phyloP scores from a whole-genome alignment of 257 asterid species.

The Przewalskia tangutica region DNA sequence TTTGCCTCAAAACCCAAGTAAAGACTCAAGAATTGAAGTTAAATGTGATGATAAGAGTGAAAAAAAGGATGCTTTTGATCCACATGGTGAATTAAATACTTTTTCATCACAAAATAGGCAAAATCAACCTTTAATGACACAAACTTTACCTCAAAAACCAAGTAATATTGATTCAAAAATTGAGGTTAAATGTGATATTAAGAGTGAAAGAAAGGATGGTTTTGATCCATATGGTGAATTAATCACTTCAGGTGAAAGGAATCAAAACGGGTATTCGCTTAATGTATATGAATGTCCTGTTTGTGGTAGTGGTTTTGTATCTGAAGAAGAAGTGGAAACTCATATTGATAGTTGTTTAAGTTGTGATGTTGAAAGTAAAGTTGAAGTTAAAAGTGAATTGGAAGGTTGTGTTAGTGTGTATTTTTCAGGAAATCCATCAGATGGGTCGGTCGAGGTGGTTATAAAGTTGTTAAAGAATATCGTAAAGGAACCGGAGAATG shows the following conservation, averaged over 20 bases:
- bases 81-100: constrained; percentile 39
- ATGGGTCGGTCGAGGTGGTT: constrained; percentile 57
- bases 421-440: constrained; percentile 55
- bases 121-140: background rate
- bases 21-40: constrained; percentile 18
- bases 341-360: constrained; percentile 72
- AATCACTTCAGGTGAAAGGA: constrained; percentile 70
- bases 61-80: constrained; percentile 55
- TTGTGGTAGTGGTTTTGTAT: constrained; percentile 54
- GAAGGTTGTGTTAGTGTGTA: constrained; percentile 51
- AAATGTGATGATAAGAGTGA: constrained; percentile 13
- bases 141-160: constrained; percentile 21
- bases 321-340: constrained; percentile 69
- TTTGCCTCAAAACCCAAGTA: constrained; percentile 16
- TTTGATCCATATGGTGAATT: constrained; percentile 74
- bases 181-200: constrained; percentile 14
- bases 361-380: constrained; percentile 10
- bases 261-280: constrained; percentile 62
- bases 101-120: constrained; percentile 15
- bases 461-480: constrained; percentile 56
- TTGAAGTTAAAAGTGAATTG: constrained; percentile 25
- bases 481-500: constrained; percentile 63
- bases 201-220: constrained; percentile 23
- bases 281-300: constrained; percentile 77
- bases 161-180: constrained; percentile 18